A percentile compares a stretch with the other conserved stretches of the same genome.
phyloP scores from a whole-genome alignment of 2,329 filamentous ascomycete genomes.

The Leptoxyphium fumago region DNA sequence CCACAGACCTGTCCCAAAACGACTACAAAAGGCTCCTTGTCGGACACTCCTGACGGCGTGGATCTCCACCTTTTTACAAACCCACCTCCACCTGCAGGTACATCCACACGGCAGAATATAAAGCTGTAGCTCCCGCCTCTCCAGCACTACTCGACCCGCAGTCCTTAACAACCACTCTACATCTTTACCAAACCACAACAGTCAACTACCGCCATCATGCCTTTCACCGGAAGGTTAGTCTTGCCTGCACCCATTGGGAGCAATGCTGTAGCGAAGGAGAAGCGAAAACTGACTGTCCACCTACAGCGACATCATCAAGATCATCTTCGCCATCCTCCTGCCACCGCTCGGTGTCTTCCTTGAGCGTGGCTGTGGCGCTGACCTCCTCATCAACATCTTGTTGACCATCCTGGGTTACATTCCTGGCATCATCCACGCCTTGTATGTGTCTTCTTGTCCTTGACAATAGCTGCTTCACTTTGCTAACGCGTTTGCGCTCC shows the following conservation, averaged over 20 bases:
- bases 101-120: too few species aligned
- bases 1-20: too few species aligned
- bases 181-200: too few species aligned
- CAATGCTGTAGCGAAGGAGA: background rate
- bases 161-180: too few species aligned
- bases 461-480: too few species aligned
- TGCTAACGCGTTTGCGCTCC: background rate
- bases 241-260: background rate
- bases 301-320: constrained; percentile 58
- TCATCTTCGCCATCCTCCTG: constrained; percentile 77
- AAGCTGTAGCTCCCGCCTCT: too few species aligned
- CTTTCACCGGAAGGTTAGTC: constrained; percentile 44
- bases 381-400: constrained; percentile 85
- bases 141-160: too few species aligned
- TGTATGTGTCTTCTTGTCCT: constrained; percentile 40
- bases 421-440: constrained; percentile 67
- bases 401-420: constrained; percentile 60
- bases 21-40: too few species aligned
- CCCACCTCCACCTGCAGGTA: too few species aligned
- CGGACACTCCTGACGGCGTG: too few species aligned
- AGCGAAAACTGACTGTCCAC: background rate
- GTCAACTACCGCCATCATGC: constrained; percentile 29
- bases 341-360: constrained; percentile 88
- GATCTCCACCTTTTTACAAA: too few species aligned
- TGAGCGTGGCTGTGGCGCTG: constrained; percentile 75